phyloP scores from a whole-genome alignment of 805 yeast genomes.

The Candida bentonensis region DNA sequence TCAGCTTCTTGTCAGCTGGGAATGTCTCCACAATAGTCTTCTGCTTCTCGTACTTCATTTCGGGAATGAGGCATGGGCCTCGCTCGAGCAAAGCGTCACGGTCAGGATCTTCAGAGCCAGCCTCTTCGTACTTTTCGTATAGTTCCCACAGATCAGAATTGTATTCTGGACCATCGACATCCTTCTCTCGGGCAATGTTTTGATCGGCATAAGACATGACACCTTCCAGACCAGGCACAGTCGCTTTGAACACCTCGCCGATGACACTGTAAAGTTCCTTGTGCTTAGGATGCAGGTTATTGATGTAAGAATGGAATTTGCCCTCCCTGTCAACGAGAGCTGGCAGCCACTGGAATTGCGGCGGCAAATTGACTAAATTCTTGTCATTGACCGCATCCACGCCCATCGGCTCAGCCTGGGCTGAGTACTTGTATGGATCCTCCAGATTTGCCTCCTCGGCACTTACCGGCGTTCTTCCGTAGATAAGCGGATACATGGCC shows the following conservation, averaged over 20 bases:
- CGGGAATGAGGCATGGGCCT: neutral
- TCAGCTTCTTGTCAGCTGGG: slow-evolving; percentile 13
- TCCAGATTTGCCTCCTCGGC: neutral
- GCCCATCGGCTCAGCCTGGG: slow-evolving; percentile 2
- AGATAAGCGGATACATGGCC: slow-evolving; percentile 25
- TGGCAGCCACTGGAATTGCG: slow-evolving; percentile 28
- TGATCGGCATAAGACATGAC: slow-evolving; percentile 12
- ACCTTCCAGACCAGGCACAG: slow-evolving; percentile 23
- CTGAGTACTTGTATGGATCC: neutral
- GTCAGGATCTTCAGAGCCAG: neutral
- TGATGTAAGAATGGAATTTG: slow-evolving; percentile 24
- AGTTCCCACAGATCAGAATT: neutral
- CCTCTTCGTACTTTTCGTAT: neutral
- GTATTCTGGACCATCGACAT: neutral
- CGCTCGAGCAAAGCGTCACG: neutral
- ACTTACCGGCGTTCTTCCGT: slow-evolving; percentile 18
- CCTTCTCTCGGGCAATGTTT: neutral
- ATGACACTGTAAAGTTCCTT: slow-evolving; percentile 20
- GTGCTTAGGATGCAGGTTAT: slow-evolving; percentile 26
- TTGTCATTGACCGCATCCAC: slow-evolving; percentile 9
- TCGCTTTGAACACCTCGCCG: slow-evolving; percentile 19
- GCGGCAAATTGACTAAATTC: neutral
- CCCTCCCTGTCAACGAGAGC: slow-evolving; percentile 14
- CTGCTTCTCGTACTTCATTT: neutral
- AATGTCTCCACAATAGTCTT: neutral